Conservation (phyloP, 305 asterid genomes). For the Nicotiana rustica region DNA sequence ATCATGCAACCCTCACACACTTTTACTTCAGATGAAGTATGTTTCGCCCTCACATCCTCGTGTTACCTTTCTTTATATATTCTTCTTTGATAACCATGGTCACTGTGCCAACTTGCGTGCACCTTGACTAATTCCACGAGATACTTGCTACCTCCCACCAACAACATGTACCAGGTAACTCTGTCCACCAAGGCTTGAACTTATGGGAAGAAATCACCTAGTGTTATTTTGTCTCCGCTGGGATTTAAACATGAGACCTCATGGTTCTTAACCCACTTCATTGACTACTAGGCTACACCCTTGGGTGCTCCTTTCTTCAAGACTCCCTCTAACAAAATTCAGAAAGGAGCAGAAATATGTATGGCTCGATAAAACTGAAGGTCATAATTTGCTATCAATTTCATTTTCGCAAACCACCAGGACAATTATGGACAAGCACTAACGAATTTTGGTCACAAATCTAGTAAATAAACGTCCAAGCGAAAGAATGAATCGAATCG, state of each 20-base stretch:
- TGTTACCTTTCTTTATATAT: background rate
- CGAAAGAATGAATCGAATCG: background rate
- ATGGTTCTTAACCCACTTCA: no score
- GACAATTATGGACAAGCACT: conserved; percentile 13
- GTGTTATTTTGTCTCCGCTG: no score
- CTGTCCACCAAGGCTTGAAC: no score
- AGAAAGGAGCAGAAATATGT: conserved; percentile 28
- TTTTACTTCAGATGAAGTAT: background rate
- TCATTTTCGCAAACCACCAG: background rate
- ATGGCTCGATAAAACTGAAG: conserved; percentile 26
- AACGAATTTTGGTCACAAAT: conserved; percentile 6
- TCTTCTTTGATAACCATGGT: no score
- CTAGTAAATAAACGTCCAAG: background rate
- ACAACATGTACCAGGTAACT: no score
- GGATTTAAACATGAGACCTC: no score
- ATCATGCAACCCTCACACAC: background rate
- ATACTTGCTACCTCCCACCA: no score
- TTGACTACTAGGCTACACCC: no score
- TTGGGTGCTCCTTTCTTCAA: background rate
- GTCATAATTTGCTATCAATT: conserved; percentile 15
- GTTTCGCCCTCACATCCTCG: background rate
- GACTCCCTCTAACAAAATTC: conserved; percentile 7
- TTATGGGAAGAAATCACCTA: no score
- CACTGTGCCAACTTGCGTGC: no score
- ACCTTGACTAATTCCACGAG: no score